Evolutionary conservation across 2,329 filamentous ascomycete genomes (phyloP), one percentile per base, ranked within the genome.

Genomic region (Colletotrichum ledebouriae): DNA sequence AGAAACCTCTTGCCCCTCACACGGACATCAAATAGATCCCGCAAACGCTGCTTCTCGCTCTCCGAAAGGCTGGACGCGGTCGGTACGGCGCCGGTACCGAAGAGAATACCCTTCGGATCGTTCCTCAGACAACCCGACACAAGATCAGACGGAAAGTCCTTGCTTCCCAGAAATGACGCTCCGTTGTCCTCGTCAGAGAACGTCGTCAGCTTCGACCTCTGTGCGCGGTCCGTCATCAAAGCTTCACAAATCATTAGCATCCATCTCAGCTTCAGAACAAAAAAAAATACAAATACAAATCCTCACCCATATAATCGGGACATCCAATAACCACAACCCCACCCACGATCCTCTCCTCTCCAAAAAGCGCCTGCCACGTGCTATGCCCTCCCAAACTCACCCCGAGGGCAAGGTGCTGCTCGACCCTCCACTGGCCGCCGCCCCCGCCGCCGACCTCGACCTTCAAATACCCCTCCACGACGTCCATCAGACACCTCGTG

Each of bases 311-410:
- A 74, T 93, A 97, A 79, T 99, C 95, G 1, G 94, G 94, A 78
- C 94, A 97, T 1, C 95, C 96, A 60, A 98, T 92, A 25, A 97
- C 86, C 3, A 92, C 85, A 7, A 97, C 89, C 1, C 88, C 94
- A 0, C 92, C 90, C n/a, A 86, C 90, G 63, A 98, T 87, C 71
- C 94, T 87, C 17, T 90, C 88, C 69, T 98, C 94, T 42, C 89
- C 86, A 52, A 98, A 87, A 67, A 97, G 80, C 33, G 89, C 86
- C 76, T 97, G 92, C 94, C 95, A 98, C 2, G 91, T 90, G 12
- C 92, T 89, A 78, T 98, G 96, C 0, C 93, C 96, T 6, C 96
- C 96, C 1, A 98, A 82, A 25, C 92, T 95, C 66, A 97, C 88
- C 0, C 96, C 96, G 44, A 97, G 83, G 11, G 91, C 92, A 11